Conservation (phyloP, 257 asterid species). For the Petunia axillaris region DNA sequence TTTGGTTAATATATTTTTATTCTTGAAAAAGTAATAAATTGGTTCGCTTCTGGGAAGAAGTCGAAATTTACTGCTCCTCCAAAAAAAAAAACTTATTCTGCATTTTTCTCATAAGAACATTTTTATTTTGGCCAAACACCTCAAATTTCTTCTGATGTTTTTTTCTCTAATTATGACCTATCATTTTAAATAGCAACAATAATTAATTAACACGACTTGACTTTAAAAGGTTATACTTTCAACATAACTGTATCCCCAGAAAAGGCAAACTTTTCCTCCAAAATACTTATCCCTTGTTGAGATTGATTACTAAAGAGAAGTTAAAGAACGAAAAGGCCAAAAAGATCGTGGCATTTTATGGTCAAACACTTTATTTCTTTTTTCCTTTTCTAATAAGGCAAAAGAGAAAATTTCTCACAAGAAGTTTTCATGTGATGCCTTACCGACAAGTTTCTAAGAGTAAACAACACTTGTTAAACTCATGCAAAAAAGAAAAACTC, state of each 20-base stretch:
- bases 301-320: neutral
- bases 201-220: too few relatives aligned
- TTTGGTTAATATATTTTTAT: too few relatives aligned
- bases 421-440: conserved; percentile 21
- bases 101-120: too few relatives aligned
- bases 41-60: too few relatives aligned
- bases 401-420: neutral
- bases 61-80: too few relatives aligned
- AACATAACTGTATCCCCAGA: neutral
- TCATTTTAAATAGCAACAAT: too few relatives aligned
- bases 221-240: neutral
- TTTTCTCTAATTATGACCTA: too few relatives aligned
- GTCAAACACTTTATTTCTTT: neutral
- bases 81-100: too few relatives aligned
- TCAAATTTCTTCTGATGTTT: too few relatives aligned
- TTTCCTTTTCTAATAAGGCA: neutral
- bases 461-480: conserved; percentile 9
- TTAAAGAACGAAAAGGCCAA: neutral
- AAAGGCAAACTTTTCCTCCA: neutral
- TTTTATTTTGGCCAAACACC: too few relatives aligned
- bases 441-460: conserved; percentile 12
- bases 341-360: neutral
- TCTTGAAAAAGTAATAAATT: too few relatives aligned
- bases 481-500: conserved; percentile 16
- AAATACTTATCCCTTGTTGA: neutral